phyloP scores from a whole-genome alignment of 1,284 basidiomycete species.

The Pseudozyma flocculosa region DNA sequence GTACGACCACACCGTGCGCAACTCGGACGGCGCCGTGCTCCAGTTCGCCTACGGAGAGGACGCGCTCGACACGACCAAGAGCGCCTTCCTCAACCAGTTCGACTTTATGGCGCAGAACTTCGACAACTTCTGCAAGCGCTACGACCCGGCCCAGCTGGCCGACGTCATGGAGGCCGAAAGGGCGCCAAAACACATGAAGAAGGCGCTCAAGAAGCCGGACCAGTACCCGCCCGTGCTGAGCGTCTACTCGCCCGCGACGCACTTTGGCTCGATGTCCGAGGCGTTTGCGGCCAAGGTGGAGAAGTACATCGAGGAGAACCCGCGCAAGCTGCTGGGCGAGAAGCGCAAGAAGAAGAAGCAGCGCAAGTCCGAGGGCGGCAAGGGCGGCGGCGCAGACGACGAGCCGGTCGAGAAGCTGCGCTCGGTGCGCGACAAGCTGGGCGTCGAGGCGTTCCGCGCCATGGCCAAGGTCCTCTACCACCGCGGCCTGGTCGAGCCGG shows the following conservation, averaged over 20 bases:
- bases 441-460: slow-evolving; percentile 48
- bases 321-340: slow-evolving; percentile 70
- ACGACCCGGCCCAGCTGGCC: slow-evolving; percentile 66
- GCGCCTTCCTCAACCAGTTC: slow-evolving; percentile 70
- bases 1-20: slow-evolving; percentile 97
- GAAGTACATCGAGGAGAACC: slow-evolving; percentile 78
- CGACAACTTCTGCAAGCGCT: slow-evolving; percentile 73
- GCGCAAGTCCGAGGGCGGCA: slow-evolving; percentile 48
- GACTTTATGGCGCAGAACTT: slow-evolving; percentile 91
- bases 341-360: slow-evolving; percentile 63
- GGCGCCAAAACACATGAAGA: slow-evolving; percentile 80
- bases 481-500: slow-evolving; percentile 78
- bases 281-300: slow-evolving; percentile 81
- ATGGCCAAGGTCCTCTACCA: slow-evolving; percentile 56
- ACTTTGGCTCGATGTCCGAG: slow-evolving; percentile 89
- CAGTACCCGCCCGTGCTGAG: slow-evolving; percentile 76
- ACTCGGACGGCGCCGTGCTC: slow-evolving; percentile 86
- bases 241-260: slow-evolving; percentile 74
- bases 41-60: slow-evolving; percentile 99
- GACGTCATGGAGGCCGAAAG: slow-evolving; percentile 69
- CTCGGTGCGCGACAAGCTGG: slow-evolving; percentile 60
- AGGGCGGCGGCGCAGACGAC: slow-evolving; percentile 30
- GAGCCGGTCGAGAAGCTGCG: slow-evolving; percentile 57
- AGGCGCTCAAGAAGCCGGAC: slow-evolving; percentile 79
- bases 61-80: slow-evolving; percentile 88